phyloP scores from a whole-genome alignment of 257 asterid genomes.

The Petunia axillaris region DNA sequence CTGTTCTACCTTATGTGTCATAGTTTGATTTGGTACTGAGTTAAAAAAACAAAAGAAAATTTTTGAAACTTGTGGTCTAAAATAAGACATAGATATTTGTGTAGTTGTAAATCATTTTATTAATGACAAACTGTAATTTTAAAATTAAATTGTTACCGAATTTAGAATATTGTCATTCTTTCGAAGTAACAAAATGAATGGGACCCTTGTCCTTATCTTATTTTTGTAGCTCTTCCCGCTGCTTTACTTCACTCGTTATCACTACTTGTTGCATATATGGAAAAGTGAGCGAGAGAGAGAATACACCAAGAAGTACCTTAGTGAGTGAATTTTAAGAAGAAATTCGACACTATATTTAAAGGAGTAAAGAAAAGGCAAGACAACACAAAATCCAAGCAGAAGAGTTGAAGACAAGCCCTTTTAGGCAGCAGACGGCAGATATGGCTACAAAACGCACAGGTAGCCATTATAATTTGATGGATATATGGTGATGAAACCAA shows the following conservation, averaged over 20 bases:
- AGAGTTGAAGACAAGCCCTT: neutral
- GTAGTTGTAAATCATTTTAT: too few relatives aligned
- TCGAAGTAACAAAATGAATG: neutral
- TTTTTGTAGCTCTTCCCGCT: neutral
- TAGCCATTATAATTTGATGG: neutral
- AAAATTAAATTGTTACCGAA: too few relatives aligned
- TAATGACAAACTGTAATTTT: too few relatives aligned
- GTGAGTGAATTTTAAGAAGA: neutral
- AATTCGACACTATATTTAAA: neutral
- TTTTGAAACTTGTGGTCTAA: too few relatives aligned
- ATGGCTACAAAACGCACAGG: neutral
- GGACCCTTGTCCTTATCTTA: neutral
- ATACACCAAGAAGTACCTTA: neutral
- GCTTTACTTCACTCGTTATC: neutral
- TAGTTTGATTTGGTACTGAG: neutral
- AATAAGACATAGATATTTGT: too few relatives aligned
- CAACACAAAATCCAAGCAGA: slow-evolving; percentile 21
- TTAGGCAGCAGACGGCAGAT: slow-evolving; percentile 26
- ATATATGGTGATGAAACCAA: slow-evolving; percentile 29
- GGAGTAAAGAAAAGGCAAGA: neutral
- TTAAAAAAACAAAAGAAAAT: neutral
- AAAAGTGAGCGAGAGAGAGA: neutral
- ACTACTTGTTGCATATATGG: too few relatives aligned
- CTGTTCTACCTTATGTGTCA: too few relatives aligned
- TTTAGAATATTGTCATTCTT: too few relatives aligned